These are phyloP conservation scores for Solanum sparsipilum DNA, from an alignment of 257 asterid genomes.

Conservation along the genomic window DNA sequence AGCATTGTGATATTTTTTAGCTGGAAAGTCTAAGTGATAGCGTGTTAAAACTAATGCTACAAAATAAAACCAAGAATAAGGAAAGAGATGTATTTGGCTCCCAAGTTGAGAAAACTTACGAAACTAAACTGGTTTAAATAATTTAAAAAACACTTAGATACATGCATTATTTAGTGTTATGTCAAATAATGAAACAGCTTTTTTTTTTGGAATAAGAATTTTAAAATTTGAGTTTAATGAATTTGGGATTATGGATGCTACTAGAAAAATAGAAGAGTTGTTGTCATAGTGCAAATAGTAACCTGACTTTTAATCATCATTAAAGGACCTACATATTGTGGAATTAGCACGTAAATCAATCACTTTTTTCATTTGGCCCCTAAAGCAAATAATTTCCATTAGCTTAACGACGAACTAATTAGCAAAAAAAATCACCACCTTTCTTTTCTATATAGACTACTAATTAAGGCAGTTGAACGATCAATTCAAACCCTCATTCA, in stretches of 20 bases:
- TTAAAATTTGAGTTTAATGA: neutral
- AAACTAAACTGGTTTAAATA: neutral
- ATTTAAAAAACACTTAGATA: neutral
- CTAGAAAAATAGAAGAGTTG: constrained; percentile 2
- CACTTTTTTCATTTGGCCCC: neutral
- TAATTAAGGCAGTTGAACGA: constrained; percentile 11
- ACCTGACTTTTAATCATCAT: constrained; percentile 6
- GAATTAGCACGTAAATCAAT: constrained; percentile 13
- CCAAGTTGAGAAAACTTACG: neutral
- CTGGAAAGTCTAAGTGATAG: neutral
- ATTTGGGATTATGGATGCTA: neutral
- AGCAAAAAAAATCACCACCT: neutral
- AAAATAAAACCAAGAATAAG: neutral
- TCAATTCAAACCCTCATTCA: constrained; percentile 9
- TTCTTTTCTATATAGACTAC: neutral
- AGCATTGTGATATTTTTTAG: neutral
- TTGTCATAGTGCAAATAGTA: constrained; percentile 5
- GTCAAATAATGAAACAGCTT: neutral
- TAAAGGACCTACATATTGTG: constrained; percentile 14
- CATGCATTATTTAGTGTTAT: neutral
- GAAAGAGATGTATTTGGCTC: neutral
- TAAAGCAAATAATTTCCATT: constrained; percentile 13
- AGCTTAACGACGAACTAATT: constrained; percentile 6
- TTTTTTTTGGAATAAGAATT: neutral
- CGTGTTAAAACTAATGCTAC: neutral